Evolutionary conservation across 2,329 filamentous ascomycete genomes (phyloP).

Genomic region (Stagonosporopsis tanaceti): DNA sequence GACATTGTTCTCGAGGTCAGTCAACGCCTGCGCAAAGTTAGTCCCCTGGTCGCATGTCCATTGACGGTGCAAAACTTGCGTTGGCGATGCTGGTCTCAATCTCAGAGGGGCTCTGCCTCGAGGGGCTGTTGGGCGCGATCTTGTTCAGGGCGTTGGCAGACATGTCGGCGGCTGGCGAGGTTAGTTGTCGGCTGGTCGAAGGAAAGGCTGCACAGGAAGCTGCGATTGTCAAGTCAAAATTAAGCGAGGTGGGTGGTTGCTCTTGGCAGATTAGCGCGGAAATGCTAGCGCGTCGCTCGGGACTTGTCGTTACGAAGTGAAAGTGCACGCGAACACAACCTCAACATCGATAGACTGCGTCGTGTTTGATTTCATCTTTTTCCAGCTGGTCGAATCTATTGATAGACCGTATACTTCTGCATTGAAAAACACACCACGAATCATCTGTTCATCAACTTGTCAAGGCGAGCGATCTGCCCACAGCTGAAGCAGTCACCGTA

Average conservation of each 20-base stretch:
- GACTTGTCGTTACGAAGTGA: background rate
- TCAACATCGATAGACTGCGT: background rate
- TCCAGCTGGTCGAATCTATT: too few relatives aligned
- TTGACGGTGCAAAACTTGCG: conserved; percentile 62
- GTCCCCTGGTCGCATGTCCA: conserved; percentile 16
- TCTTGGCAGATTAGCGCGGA: conserved; percentile 18
- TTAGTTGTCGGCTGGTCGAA: conserved; percentile 36
- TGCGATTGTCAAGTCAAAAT: conserved; percentile 3
- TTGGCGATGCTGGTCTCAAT: conserved; percentile 96
- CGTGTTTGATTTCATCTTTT: too few relatives aligned
- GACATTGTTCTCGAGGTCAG: conserved; percentile 98
- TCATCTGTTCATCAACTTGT: too few relatives aligned
- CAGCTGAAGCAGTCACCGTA: too few relatives aligned
- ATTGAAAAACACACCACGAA: too few relatives aligned
- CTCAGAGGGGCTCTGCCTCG: conserved; percentile 94
- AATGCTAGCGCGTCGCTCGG: conserved; percentile 10
- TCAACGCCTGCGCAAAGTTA: conserved; percentile 70
- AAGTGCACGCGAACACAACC: background rate
- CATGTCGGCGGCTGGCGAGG: conserved; percentile 55
- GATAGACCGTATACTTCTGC: background rate
- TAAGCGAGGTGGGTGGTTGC: conserved; percentile 7
- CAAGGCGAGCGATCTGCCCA: too few relatives aligned
- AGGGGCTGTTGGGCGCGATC: conserved; percentile 97
- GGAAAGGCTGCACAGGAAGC: conserved; percentile 19
- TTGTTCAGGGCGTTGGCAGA: conserved; percentile 84